Evolutionary conservation across 2,329 filamentous ascomycete species (phyloP).

Genomic region (Fusarium hainanense): DNA sequence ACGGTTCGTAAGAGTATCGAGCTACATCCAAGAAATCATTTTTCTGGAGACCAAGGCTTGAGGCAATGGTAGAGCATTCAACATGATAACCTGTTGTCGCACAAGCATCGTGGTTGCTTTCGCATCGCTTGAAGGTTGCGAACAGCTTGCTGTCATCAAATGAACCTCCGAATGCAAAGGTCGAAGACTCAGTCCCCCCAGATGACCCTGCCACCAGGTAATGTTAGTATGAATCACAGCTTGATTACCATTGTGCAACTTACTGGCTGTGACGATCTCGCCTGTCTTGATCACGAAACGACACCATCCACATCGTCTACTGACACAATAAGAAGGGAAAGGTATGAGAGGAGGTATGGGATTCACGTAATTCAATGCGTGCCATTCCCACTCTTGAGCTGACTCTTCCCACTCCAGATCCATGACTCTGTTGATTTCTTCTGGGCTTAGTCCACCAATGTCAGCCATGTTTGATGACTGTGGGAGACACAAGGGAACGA

Average conservation of each 20-base stretch:
- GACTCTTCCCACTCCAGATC: constrained; percentile 24
- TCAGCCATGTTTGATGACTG: not conserved
- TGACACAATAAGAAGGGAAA: constrained; percentile 28
- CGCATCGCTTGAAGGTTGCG: constrained; percentile 19
- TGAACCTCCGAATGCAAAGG: not conserved
- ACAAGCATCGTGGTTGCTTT: constrained; percentile 17
- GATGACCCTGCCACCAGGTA: constrained; percentile 1
- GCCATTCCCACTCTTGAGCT: constrained; percentile 17
- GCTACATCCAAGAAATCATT: constrained; percentile 6
- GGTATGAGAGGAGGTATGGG: constrained; percentile 5
- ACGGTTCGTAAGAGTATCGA: constrained; percentile 28
- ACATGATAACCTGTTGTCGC: constrained; percentile 25
- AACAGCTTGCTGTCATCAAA: constrained; percentile 1
- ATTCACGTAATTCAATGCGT: constrained; percentile 6
- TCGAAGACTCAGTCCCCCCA: constrained; percentile 10
- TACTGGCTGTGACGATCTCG: constrained; percentile 19
- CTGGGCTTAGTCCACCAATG: constrained; percentile 6
- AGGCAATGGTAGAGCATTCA: constrained; percentile 18
- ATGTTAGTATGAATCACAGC: not conserved
- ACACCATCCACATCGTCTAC: constrained; percentile 29
- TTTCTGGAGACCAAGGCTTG: not conserved
- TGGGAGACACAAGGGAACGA: not conserved
- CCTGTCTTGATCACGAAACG: constrained; percentile 23
- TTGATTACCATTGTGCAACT: not conserved
- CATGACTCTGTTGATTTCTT: constrained; percentile 24